Evolutionary conservation across 2,329 filamentous ascomycete species (phyloP), one percentile per base, ranked within the genome.

Genomic region (Cercospora janseana): DNA sequence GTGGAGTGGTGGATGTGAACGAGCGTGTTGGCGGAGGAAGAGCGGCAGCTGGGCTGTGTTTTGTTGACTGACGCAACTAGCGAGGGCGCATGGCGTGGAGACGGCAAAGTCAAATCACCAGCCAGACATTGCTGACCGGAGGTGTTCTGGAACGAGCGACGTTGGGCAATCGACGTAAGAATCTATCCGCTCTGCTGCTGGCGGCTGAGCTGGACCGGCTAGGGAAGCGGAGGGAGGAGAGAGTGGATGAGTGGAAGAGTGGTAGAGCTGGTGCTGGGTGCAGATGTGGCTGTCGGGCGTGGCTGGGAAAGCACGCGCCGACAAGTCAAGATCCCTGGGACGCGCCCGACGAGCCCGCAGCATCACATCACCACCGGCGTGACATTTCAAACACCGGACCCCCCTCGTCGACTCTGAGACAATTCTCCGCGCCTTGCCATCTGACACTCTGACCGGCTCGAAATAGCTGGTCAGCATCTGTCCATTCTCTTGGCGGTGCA

Each of bases 1-100:
- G 16, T 38, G 18, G 21, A 20, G 10, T 38, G 18, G 21, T 21
- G 34, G 24, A 21, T 38, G 34, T 21, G 34, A 38, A 20, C 34
- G 34, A 38, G 5, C 15, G 42, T 45, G 27, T 34, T 28, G 42
- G 32, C n/a, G n/a, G n/a, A n/a, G n/a, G n/a, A n/a, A n/a, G n/a
- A n/a, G n/a, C 27, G 15, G 10, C 18, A n/a, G 10, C 16, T 7
- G 15, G 29, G 43, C 29, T 20, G 44, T 46, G 44, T 46, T 46
- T 46, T 46, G 44, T 46, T 37, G 44, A 46, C 44, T 46, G 44
- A 46, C 44, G 44, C 44, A 46, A 46, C 44, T 31, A n/a, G 20
- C 37, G 12, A 21, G 13, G 37, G 37, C 37, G 37, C 37, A 35
- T 46, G 43, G 43, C 43, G 34, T 46, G 44, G 32, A 46, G 44